Evolutionary conservation across 2,329 filamentous ascomycete species (phyloP), one percentile per base, ranked within the genome.

Genomic region (Aulographum hederae): DNA sequence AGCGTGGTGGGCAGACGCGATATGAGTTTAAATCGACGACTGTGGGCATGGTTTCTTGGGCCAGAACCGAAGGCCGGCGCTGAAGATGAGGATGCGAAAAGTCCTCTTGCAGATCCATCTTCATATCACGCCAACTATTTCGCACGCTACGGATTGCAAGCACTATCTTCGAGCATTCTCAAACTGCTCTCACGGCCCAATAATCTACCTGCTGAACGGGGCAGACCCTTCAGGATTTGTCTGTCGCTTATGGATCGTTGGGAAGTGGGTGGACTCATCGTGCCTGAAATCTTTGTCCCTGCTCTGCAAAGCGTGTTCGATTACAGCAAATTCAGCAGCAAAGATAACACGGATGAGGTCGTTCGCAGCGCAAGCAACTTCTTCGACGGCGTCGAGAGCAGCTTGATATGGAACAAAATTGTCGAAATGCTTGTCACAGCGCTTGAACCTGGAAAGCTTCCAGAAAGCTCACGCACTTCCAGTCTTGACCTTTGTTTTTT

Each of bases 31-130:
- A 98, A 98, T 50, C 66, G 89, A 43, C 71, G 89, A 23, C 58
- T 98, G n/a, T 95, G 86, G 84, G 73, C 79, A 27, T 98, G 89
- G 89, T 74, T 95, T 37, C 63, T 98, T 2, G 89, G 89, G 0
- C 85, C 85, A 3, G 81, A 72, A 32, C 51, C 60, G n/a, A 39
- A 52, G 3, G 45, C 46, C 27, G 55, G 50, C 18, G 32, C 40
- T 68, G 34, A 44, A 34, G 38, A 54, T 34, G 42, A 51, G 32
- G 46, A 46, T 32, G 31, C 39, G 18, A 40, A 38, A 73, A 31
- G 54, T 51, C 27, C 27, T 28, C 8, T 14, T 10, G 27, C 10
- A 28, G 51, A 55, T 34, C 32, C 45, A 4, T 46, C 51, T 18
- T 41, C 51, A 3, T 40, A 78, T 12, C 73, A 71, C 37, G 49